Percentiles rank a stretch among this genome's conserved stretches.
phyloP scores from a whole-genome alignment of 2,329 filamentous ascomycete genomes.

The Xylariaceae sp. region DNA sequence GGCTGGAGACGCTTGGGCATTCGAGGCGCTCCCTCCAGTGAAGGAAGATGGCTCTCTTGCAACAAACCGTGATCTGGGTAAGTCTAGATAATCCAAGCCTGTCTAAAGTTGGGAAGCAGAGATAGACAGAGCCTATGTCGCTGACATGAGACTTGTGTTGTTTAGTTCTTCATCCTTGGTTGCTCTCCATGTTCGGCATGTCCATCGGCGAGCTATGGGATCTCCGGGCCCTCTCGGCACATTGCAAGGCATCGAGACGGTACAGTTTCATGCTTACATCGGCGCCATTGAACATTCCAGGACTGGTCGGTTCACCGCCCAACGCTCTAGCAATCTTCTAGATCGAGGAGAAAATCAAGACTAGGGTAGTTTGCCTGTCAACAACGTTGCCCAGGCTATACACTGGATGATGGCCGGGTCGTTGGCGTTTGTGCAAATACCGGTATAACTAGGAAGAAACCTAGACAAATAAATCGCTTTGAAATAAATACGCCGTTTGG shows the following conservation, averaged over 20 bases:
- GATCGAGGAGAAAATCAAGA: neutral
- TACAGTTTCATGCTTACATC: constrained; percentile 70
- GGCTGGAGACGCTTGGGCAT: constrained; percentile 66
- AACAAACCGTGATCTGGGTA: constrained; percentile 47
- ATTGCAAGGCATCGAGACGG: constrained; percentile 58
- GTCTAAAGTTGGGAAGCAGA: neutral
- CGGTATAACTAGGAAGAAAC: neutral
- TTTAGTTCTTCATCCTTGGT: constrained; percentile 54
- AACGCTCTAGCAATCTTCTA: constrained; percentile 57
- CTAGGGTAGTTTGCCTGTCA: neutral
- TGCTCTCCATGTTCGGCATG: constrained; percentile 60
- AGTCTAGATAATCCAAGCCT: constrained; percentile 26
- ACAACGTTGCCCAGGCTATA: too few relatives aligned
- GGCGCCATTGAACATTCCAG: constrained; percentile 63
- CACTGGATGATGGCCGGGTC: too few relatives aligned
- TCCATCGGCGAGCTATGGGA: constrained; percentile 63
- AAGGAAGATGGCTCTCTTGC: constrained; percentile 49
- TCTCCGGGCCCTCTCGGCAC: constrained; percentile 58
- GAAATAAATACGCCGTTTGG: too few relatives aligned
- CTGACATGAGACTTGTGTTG: constrained; percentile 2
- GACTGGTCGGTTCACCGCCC: constrained; percentile 56
- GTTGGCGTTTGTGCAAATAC: too few relatives aligned
- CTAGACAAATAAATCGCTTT: too few relatives aligned
- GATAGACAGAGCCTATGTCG: neutral
- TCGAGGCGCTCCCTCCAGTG: constrained; percentile 68